Percentiles rank a stretch among this genome's conserved stretches.
Evolutionary conservation across 2,329 filamentous ascomycete species (phyloP).

Genomic region (Fusarium nelsonii): DNA sequence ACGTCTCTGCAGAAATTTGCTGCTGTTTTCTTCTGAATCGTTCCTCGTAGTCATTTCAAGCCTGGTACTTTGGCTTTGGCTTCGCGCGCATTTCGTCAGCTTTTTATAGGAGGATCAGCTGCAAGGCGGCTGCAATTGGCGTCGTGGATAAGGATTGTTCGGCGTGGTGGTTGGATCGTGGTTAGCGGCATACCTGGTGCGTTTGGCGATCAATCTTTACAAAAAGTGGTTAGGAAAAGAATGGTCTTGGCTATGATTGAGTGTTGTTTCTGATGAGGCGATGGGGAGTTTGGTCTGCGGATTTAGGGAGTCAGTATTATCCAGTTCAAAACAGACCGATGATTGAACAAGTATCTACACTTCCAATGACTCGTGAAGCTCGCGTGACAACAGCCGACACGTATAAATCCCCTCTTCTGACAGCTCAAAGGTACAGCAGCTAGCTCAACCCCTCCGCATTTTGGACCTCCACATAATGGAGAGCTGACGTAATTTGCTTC

Average conservation of each 20-base stretch:
- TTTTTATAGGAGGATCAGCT: slow-evolving; percentile 14
- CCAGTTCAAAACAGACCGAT: slow-evolving; percentile 35
- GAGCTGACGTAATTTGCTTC: slow-evolving; percentile 42
- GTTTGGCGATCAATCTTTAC: slow-evolving; percentile 19
- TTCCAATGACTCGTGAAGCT: slow-evolving; percentile 10
- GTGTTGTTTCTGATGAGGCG: slow-evolving; percentile 39
- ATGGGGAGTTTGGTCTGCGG: slow-evolving; percentile 43
- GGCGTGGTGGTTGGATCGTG: slow-evolving; percentile 25
- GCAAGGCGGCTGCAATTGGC: slow-evolving; percentile 8
- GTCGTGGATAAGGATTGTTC: slow-evolving; percentile 1
- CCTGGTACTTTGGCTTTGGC: slow-evolving; percentile 15
- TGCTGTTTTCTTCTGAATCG: slow-evolving; percentile 28
- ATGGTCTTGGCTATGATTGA: slow-evolving; percentile 33
- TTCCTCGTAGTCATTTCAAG: slow-evolving; percentile 36
- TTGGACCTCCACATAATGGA: slow-evolving; percentile 34
- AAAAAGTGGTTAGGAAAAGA: slow-evolving; percentile 34
- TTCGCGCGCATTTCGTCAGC: slow-evolving; percentile 11
- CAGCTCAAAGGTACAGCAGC: slow-evolving; percentile 15
- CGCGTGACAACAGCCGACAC: slow-evolving; percentile 21
- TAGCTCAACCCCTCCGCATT: slow-evolving; percentile 33
- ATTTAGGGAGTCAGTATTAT: slow-evolving; percentile 37
- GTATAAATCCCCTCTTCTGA: slow-evolving; percentile 28
- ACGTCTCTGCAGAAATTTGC: slow-evolving; percentile 27
- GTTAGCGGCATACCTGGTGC: slow-evolving; percentile 25
- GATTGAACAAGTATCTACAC: slow-evolving; percentile 6